Conservation (phyloP, 163 green algal species). For the Coccomyxa subellipsoidea region DNA sequence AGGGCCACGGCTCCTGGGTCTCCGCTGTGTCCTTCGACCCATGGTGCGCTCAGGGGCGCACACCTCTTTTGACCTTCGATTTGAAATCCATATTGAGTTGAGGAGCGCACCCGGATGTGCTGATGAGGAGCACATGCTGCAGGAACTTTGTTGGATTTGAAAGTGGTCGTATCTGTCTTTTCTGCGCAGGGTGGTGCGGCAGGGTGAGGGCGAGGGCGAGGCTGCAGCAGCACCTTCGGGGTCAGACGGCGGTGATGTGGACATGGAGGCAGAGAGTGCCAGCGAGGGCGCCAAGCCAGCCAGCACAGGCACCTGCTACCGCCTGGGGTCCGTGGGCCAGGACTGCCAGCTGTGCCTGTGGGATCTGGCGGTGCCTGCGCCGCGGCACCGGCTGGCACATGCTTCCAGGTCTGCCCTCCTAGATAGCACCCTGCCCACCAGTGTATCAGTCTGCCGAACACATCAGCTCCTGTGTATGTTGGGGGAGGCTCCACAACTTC, state of each 20-base stretch:
- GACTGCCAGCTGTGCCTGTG: slow-evolving; percentile 73
- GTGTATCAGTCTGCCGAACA: too few species aligned
- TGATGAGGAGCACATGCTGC: too few species aligned
- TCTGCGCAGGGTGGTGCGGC: neutral
- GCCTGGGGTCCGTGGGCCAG: slow-evolving; percentile 69
- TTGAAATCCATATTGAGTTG: neutral
- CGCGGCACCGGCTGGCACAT: neutral
- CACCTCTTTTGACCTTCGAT: neutral
- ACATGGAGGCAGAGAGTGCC: neutral
- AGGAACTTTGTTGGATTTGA: too few species aligned
- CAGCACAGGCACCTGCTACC: slow-evolving; percentile 41
- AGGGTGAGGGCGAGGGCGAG: neutral
- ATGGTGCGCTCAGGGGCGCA: slow-evolving; percentile 30
- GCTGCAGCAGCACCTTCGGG: neutral
- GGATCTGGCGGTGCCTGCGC: slow-evolving; percentile 57
- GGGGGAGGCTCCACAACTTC: too few species aligned
- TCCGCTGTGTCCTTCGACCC: slow-evolving; percentile 71
- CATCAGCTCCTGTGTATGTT: too few species aligned
- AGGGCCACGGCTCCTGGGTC: slow-evolving; percentile 80
- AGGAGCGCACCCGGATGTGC: too few species aligned
- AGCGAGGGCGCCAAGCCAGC: neutral
- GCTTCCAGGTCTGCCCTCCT: neutral
- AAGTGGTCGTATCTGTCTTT: too few species aligned
- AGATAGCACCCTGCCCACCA: too few species aligned
- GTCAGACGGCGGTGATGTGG: neutral